Conservation (phyloP, 805 yeast species). For the Ogataea methylovora region DNA sequence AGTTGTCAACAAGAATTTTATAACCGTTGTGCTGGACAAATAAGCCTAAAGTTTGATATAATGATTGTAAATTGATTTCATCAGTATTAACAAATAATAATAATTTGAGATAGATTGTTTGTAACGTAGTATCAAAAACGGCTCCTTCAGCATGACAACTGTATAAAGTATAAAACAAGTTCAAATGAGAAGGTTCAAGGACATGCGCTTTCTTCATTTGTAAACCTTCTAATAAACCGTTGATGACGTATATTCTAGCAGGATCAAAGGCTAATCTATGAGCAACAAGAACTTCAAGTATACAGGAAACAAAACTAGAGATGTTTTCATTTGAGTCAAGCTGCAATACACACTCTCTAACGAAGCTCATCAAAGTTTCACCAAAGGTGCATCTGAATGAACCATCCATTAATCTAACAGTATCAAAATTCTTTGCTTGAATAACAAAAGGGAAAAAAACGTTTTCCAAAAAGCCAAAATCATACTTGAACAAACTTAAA, state of each 20-base stretch:
- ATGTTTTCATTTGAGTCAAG: conserved; percentile 15
- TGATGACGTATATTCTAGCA: conserved; percentile 51
- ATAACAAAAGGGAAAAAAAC: conserved; percentile 51
- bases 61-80: conserved; percentile 16
- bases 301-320: conserved; percentile 15
- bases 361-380: conserved; percentile 36
- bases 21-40: conserved; percentile 31
- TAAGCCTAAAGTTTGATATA: conserved; percentile 29
- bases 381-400: conserved; percentile 51
- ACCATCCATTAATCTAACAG: conserved; percentile 27
- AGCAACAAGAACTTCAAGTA: conserved; percentile 40
- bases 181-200: conserved; percentile 21
- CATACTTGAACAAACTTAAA: conserved; percentile 37
- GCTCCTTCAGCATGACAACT: conserved; percentile 27
- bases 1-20: conserved; percentile 23
- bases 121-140: conserved; percentile 41
- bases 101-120: conserved; percentile 42
- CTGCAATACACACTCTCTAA: conserved; percentile 29
- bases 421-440: conserved; percentile 52
- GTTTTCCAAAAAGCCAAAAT: conserved; percentile 31
- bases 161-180: conserved; percentile 26
- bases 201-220: conserved; percentile 3
- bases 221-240: conserved; percentile 54
- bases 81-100: conserved; percentile 31
- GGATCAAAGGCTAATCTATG: conserved; percentile 57